Base-by-base conservation (phyloP, 768 basidiomycete species). In the Leccinum fibrillosum region DNA sequence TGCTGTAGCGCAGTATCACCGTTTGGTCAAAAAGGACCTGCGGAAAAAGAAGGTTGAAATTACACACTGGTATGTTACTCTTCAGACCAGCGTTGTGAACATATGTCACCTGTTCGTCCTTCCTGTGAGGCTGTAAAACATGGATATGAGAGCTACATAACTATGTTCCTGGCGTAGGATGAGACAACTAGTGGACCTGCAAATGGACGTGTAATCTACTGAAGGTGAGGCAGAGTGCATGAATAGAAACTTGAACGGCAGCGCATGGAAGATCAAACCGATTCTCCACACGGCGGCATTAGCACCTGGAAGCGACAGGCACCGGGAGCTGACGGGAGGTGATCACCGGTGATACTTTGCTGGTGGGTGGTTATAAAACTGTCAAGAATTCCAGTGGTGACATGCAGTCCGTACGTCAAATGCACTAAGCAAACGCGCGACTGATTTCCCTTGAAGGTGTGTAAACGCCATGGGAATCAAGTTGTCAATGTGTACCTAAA, bases 271-370 rank as follows among this genome's bases (percentile, higher is more conserved):
- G 62, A 73, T 71, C 23, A 78, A 60, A 7, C 74, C 62, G 11
- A 69, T 64, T n/a, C 73, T 74, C 77, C 78, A 77, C 19, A 77
- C 19, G n/a, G 75, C 35, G 21, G 79, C 68, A 66, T 79, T 78
- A 4, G 60, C 63, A 23, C 74, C 76, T 64, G 59, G 35, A 12
- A 44, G 49, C 13, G 26, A 53, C 45, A 2, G 55, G 49, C 15
- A 17, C 19, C 8, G 15, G 7, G 32, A 13, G 5, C 37, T 49
- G 13, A 35, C 15, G 15, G 23, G 8, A 23, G 35, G 42, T 23
- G 23, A 23, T 23, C 21, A 21, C 21, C 75, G 73, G 9, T 78
- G 72, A 54, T 75, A 76, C 57, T 76, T 77, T 9, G 72, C 76
- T 9, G 75, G 55, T 7, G 70, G 63, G 3, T n/a, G 17, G 9